phyloP scores from a whole-genome alignment of 345 rosid species.

The Heritiera fomes region DNA sequence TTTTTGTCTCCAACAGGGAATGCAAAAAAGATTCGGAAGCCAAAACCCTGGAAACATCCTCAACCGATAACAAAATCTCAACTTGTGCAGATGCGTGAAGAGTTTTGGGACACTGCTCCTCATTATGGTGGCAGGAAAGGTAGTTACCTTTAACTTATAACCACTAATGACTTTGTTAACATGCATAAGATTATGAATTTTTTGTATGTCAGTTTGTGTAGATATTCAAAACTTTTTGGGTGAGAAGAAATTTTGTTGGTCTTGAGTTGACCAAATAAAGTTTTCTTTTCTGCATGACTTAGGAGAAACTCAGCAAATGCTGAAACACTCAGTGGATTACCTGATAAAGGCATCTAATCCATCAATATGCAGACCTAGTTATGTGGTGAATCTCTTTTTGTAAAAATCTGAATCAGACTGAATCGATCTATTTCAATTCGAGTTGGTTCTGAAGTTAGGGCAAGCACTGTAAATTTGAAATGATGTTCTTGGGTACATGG shows the following conservation, averaged over 20 bases:
- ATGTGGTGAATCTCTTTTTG: neutral
- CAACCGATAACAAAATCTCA: slow-evolving; percentile 77
- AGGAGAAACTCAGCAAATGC: neutral
- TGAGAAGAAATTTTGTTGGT: no score
- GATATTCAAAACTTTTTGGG: no score
- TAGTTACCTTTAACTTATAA: slow-evolving; percentile 15
- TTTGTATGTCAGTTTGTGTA: no score
- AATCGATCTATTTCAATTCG: neutral
- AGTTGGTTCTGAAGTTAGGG: slow-evolving; percentile 6
- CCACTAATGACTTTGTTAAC: neutral
- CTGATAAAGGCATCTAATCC: neutral
- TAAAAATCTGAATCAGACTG: neutral
- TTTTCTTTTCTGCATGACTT: no score
- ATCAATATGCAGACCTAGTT: neutral
- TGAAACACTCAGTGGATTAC: neutral
- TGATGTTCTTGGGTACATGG: neutral
- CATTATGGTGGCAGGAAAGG: slow-evolving; percentile 94
- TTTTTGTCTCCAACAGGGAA: slow-evolving; percentile 36
- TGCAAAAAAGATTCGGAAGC: slow-evolving; percentile 78
- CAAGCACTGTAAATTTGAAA: neutral
- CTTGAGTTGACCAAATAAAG: neutral
- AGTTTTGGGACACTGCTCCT: slow-evolving; percentile 98
- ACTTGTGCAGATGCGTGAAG: slow-evolving; percentile 79
- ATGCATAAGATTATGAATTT: neutral
- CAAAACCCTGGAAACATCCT: slow-evolving; percentile 87